Conservation (phyloP, 352 stramenopile genomes). For the Globisporangium parvum region DNA sequence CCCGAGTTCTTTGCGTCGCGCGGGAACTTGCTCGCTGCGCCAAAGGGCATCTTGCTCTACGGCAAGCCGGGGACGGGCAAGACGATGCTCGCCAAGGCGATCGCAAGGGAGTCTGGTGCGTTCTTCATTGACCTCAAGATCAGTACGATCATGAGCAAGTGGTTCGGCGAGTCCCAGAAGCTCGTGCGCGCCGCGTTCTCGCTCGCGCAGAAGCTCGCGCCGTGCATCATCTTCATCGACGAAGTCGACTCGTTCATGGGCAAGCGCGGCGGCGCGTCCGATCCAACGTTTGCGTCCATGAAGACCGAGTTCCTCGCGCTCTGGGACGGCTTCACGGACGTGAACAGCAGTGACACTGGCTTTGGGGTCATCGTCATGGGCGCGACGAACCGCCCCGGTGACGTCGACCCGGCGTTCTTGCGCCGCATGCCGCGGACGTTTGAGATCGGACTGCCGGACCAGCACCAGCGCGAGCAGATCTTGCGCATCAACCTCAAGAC, state of each 20-base stretch:
- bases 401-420: constrained; percentile 93
- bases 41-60: constrained; percentile 84
- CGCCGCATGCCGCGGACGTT: constrained; percentile 95
- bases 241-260: constrained; percentile 94
- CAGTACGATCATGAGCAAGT: constrained; percentile 89
- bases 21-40: constrained; percentile 83
- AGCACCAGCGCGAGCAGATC: constrained; percentile 89
- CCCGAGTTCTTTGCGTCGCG: constrained; percentile 90
- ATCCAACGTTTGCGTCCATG: constrained; percentile 84
- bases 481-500: constrained; percentile 89
- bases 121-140: constrained; percentile 90
- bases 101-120: constrained; percentile 91
- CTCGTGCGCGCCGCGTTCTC: constrained; percentile 91
- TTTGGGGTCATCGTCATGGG: constrained; percentile 95
- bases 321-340: constrained; percentile 94
- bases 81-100: constrained; percentile 92
- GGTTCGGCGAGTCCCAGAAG: constrained; percentile 91
- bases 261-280: constrained; percentile 66
- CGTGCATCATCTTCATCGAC: constrained; percentile 98
- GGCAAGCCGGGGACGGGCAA: constrained; percentile 85
- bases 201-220: constrained; percentile 92
- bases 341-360: constrained; percentile 53
- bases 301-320: constrained; percentile 97
- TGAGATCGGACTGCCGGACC: constrained; percentile 90
- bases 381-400: constrained; percentile 92